Conservation (phyloP, 768 basidiomycete species). For the Lactarius pseudohatsudake region DNA sequence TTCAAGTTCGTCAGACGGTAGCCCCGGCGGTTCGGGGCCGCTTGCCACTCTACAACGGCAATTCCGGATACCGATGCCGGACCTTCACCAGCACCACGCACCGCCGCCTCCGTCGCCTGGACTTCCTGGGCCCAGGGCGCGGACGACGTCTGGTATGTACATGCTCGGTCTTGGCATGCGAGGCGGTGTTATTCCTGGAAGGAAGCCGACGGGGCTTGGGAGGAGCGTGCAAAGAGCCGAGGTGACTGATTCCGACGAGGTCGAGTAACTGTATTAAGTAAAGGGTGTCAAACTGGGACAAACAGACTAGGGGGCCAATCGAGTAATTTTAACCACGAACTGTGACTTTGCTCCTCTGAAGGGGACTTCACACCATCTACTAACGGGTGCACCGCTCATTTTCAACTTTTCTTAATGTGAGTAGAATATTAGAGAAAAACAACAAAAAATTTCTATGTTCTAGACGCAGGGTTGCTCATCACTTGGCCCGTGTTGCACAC, state of each 20-base stretch:
- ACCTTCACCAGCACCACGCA: slow-evolving; percentile 33
- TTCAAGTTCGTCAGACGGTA: slow-evolving; percentile 36
- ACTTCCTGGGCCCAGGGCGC: slow-evolving; percentile 38
- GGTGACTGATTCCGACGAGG: neutral
- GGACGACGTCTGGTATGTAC: slow-evolving; percentile 63
- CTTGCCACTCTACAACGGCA: slow-evolving; percentile 37
- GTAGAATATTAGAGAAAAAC: neutral
- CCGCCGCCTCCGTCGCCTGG: slow-evolving; percentile 27
- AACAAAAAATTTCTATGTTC: slow-evolving; percentile 5
- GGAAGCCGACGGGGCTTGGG: neutral
- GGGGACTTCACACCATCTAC: neutral
- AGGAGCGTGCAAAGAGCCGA: neutral
- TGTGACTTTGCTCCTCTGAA: neutral
- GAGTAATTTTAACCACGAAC: neutral
- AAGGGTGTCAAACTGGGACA: slow-evolving; percentile 18
- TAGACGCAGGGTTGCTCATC: neutral
- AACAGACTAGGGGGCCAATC: slow-evolving; percentile 9
- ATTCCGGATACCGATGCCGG: slow-evolving; percentile 62
- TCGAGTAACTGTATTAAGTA: slow-evolving; percentile 14
- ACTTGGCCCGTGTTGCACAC: neutral
- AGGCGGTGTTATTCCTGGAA: slow-evolving; percentile 7
- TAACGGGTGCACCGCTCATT: neutral
- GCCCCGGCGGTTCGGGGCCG: slow-evolving; percentile 29
- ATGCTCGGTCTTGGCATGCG: slow-evolving; percentile 58
- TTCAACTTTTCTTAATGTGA: neutral